Percentiles rank a stretch among this genome's conserved stretches.
Conservation (phyloP, 2,329 filamentous ascomycete genomes). For the Pestalotiopsis sp. region DNA sequence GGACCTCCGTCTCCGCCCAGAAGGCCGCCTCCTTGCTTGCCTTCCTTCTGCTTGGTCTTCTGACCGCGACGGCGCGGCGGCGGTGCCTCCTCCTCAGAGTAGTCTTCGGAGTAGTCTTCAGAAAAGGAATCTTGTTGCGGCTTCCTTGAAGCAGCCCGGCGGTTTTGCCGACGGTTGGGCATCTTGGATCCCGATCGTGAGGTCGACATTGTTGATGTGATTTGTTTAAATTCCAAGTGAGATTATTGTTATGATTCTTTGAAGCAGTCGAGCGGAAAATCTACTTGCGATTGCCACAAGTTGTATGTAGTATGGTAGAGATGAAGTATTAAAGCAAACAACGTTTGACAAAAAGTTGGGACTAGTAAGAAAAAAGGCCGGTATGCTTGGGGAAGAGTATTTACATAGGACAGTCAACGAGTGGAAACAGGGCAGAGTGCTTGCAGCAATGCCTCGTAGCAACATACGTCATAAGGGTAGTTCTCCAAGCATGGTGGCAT, state of each 20-base stretch:
- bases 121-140: slow-evolving; percentile 25
- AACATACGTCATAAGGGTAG: slow-evolving; percentile 8
- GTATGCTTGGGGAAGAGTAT: slow-evolving; percentile 13
- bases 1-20: slow-evolving; percentile 22
- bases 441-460: background rate
- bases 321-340: background rate
- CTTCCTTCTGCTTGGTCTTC: slow-evolving; percentile 24
- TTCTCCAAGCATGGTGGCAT: background rate
- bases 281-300: background rate
- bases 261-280: background rate
- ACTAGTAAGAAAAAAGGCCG: background rate
- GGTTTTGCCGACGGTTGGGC: slow-evolving; percentile 16
- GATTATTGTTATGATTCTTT: background rate
- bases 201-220: slow-evolving; percentile 10
- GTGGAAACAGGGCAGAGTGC: slow-evolving; percentile 5
- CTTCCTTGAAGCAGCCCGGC: slow-evolving; percentile 23
- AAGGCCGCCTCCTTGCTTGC: slow-evolving; percentile 18
- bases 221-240: background rate
- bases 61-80: slow-evolving; percentile 23
- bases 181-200: slow-evolving; percentile 20
- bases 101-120: slow-evolving; percentile 18
- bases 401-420: slow-evolving; percentile 19
- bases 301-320: background rate
- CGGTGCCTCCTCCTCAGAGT: slow-evolving; percentile 26
- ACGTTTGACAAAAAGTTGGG: background rate